Base-by-base conservation (phyloP, 2,329 filamentous ascomycete species). In the Penicillium sp. region DNA sequence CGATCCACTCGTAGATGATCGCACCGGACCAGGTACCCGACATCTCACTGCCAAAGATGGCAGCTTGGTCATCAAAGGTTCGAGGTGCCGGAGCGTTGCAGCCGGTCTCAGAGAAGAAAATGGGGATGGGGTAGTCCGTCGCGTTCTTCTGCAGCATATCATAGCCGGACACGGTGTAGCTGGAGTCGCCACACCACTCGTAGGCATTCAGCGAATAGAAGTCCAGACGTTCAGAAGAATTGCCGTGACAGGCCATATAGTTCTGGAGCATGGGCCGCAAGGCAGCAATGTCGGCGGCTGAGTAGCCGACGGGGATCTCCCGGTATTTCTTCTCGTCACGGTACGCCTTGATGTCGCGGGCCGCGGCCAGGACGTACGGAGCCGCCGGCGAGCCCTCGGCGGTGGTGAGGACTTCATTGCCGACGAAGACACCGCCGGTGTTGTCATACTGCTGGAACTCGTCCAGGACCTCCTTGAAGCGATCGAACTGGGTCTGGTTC, bases 1-100 rank as follows among this genome's bases (percentile, higher is more conserved):
- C 71, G 48, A 94, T 87, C 88, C 88, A 94, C 62, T 94, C 87
- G 67, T 94, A 94, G 51, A 94, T 75, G 48, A 94, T 89, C 37
- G 86, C 76, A 39, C 88, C 88, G 36, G 85, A 89, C 75, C 78
- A 83, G 18, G 73, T 76, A 41, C 74, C 72, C 4, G 76, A 69
- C 88, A 94, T 94, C 2, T 86, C 67, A 0, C 74, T 53, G 29
- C 86, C 84, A 55, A 93, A 84, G 53, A 94, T 87, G 34, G 86
- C 81, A 27, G 77, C 74, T 65, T 93, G 86, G 59, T 94, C 70
- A n/a, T 60, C 54, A 42, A 73, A 73, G 5, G 62, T 67, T 21
- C 70, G 66, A 9, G 70, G 70, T 7, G 58, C 60, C 8, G 59
- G 57, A 7, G 62, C 64, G 60, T 86, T 90, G 75, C 88, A 94